Evolutionary conservation across 805 yeast genomes (phyloP).

Genomic region (Vanderwaltozyma tropicalis): DNA sequence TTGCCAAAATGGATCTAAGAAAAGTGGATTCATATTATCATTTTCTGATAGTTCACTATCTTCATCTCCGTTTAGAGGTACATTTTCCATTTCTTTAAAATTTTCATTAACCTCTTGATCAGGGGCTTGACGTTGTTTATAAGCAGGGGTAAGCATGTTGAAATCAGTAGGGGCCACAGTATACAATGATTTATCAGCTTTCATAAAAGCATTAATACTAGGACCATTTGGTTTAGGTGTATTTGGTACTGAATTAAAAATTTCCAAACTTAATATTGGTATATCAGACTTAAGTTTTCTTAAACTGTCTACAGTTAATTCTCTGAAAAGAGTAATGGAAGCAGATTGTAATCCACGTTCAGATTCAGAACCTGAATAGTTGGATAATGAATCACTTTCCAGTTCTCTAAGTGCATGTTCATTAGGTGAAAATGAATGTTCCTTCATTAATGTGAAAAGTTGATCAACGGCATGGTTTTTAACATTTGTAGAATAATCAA

Average conservation of each 20-base stretch:
- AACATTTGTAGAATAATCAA: slow-evolving; percentile 6
- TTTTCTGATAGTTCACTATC: neutral
- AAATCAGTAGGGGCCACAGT: slow-evolving; percentile 1
- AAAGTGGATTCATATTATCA: neutral
- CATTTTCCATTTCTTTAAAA: neutral
- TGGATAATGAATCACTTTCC: slow-evolving; percentile 30
- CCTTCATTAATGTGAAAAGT: slow-evolving; percentile 5
- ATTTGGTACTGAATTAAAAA: neutral
- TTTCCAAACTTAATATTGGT: slow-evolving; percentile 1
- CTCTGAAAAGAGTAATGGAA: slow-evolving; percentile 5
- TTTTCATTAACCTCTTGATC: neutral
- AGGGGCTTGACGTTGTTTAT: neutral
- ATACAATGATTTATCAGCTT: slow-evolving; percentile 3
- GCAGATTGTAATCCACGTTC: neutral
- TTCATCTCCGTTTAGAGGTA: neutral
- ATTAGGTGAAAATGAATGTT: slow-evolving; percentile 24
- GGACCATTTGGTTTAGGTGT: neutral
- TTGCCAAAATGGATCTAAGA: slow-evolving; percentile 4
- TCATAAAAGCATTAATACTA: neutral
- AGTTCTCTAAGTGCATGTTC: slow-evolving; percentile 48
- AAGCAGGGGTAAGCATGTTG: neutral
- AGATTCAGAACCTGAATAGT: neutral
- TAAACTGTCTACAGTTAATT: slow-evolving; percentile 5
- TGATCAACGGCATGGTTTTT: slow-evolving; percentile 13
- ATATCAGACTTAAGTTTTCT: slow-evolving; percentile 4